Conservation (phyloP, 305 asterid genomes). For the Plantago lanceolata region DNA sequence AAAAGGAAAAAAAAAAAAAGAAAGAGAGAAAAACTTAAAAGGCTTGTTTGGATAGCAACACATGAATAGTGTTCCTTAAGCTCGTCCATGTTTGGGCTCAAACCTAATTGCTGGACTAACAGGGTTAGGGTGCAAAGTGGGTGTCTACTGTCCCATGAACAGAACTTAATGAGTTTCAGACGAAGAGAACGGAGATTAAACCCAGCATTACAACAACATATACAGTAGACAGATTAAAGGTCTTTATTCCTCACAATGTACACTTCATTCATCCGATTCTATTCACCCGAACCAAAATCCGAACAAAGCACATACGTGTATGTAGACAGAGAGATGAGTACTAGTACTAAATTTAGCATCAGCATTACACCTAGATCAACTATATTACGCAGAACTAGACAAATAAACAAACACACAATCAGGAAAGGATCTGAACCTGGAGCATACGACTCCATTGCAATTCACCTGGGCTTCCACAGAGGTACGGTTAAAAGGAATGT, state of each 20-base stretch:
- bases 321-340: no score
- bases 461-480: background rate
- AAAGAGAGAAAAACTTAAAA: no score
- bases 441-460: background rate
- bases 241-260: conserved; percentile 3
- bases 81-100: no score
- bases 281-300: conserved; percentile 1
- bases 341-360: no score
- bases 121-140: no score
- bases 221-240: background rate
- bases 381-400: background rate
- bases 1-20: no score
- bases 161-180: no score
- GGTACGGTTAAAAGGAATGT: background rate
- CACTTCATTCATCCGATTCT: background rate
- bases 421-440: background rate
- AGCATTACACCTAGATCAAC: background rate
- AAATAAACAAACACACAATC: background rate
- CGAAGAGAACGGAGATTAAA: no score
- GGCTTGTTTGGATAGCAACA: no score
- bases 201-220: background rate
- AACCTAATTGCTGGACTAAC: no score
- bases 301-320: background rate
- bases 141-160: no score
- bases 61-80: no score